Evolutionary conservation across 2,329 filamentous ascomycete species (phyloP).

Genomic region (Alternaria ventricosa): DNA sequence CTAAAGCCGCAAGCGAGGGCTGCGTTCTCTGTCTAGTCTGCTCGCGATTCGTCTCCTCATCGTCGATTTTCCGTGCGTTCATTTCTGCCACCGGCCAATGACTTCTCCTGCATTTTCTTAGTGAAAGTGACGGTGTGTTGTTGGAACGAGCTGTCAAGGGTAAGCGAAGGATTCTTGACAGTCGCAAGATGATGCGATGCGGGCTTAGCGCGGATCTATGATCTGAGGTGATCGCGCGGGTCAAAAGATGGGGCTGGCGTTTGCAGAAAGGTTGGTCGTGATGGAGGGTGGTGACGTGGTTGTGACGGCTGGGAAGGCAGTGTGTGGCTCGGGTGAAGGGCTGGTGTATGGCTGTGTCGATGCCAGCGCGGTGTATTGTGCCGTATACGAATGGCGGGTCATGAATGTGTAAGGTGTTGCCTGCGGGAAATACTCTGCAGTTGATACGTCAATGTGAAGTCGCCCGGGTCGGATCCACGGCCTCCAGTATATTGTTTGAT

Average conservation of each 20-base stretch:
- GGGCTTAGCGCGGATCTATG: not conserved
- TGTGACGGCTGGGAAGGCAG: not conserved
- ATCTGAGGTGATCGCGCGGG: not conserved
- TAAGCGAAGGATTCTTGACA: not conserved
- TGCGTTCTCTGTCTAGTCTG: not conserved
- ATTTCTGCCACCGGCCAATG: not conserved
- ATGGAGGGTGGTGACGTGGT: not conserved
- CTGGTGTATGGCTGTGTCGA: not conserved
- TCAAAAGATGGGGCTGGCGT: not conserved
- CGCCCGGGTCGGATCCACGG: rapidly evolving
- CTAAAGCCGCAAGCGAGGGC: not conserved
- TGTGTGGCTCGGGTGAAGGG: not conserved
- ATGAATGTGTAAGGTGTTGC: not conserved
- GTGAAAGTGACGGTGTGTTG: not conserved
- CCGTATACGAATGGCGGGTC: not conserved
- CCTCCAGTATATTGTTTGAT: not conserved
- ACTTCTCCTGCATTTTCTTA: not conserved
- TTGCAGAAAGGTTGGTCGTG: not conserved
- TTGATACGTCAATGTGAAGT: not conserved
- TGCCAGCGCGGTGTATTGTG: not conserved
- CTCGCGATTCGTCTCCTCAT: not conserved
- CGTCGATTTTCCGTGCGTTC: not conserved
- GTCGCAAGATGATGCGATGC: not conserved
- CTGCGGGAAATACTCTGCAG: constrained; percentile 30
- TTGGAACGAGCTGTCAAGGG: not conserved